phyloP scores from a whole-genome alignment of 2,329 filamentous ascomycete species.

The Epichloe elymi region DNA sequence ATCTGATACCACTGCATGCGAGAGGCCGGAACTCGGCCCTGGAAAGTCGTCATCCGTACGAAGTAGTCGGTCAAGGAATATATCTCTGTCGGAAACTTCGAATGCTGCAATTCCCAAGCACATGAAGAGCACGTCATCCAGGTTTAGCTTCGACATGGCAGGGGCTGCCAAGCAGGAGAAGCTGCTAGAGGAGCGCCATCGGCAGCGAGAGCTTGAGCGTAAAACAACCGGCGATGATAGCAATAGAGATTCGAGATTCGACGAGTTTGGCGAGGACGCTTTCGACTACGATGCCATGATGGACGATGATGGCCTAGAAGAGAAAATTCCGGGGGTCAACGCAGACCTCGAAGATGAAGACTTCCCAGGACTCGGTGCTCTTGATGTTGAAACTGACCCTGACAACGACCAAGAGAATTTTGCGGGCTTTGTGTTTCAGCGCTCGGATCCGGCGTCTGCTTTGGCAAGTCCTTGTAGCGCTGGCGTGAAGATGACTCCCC shows the following conservation, averaged over 20 bases:
- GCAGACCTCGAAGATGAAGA: conserved; percentile 8
- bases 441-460: conserved; percentile 37
- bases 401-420: conserved; percentile 49
- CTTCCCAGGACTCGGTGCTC: background rate
- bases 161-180: conserved; percentile 56
- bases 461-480: conserved; percentile 36
- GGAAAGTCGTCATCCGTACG: conserved; percentile 11
- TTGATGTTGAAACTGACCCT: conserved; percentile 26
- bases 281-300: conserved; percentile 52
- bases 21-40: background rate
- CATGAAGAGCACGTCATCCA: conserved; percentile 64
- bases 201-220: conserved; percentile 52
- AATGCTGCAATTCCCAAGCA: conserved; percentile 43
- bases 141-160: conserved; percentile 73
- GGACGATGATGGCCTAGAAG: conserved; percentile 52
- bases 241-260: conserved; percentile 38
- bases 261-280: conserved; percentile 48
- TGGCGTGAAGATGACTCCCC: conserved; percentile 36
- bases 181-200: conserved; percentile 58
- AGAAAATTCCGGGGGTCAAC: conserved; percentile 48
- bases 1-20: background rate
- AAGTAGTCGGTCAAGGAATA: conserved; percentile 34
- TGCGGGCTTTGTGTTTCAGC: conserved; percentile 44
- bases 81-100: conserved; percentile 37
- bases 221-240: conserved; percentile 27